Conservation (phyloP, 148 eudicot genomes). For the Vaccinium macrocarpon region DNA sequence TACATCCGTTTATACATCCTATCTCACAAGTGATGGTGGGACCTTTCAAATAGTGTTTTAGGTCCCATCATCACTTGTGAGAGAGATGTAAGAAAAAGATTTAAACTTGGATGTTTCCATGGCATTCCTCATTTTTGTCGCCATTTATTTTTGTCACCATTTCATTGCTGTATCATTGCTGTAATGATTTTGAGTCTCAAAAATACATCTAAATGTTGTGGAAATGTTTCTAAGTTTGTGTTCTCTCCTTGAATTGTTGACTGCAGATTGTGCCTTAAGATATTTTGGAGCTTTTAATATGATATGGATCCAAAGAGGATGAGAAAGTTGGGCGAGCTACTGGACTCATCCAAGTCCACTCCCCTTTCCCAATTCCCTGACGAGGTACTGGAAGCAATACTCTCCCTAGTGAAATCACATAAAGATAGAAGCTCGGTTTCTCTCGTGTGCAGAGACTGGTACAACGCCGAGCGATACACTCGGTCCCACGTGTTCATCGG, state of each 20-base stretch:
- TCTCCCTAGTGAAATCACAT: conserved; percentile 48
- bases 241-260: neutral
- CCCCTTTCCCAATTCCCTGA: conserved; percentile 52
- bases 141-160: neutral
- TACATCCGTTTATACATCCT: too few species aligned
- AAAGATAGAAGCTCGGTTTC: conserved; percentile 70
- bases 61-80: too few species aligned
- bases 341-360: conserved; percentile 17
- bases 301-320: conserved; percentile 18
- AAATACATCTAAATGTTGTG: too few species aligned
- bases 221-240: neutral
- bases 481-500: conserved; percentile 66
- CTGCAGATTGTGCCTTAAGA: conserved; percentile 10
- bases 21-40: too few species aligned
- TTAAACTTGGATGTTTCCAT: too few species aligned
- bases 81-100: too few species aligned
- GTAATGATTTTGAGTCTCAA: neutral
- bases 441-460: conserved; percentile 83
- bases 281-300: conserved; percentile 12
- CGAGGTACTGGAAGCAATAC: conserved; percentile 62
- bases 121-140: too few species aligned
- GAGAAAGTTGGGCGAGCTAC: conserved; percentile 20
- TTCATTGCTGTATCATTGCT: neutral
- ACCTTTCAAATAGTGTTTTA: too few species aligned
- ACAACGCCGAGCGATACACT: conserved; percentile 73